These are phyloP conservation scores for Boechera retrofracta DNA, from an alignment of 345 rosid species.

Conservation along the genomic window DNA sequence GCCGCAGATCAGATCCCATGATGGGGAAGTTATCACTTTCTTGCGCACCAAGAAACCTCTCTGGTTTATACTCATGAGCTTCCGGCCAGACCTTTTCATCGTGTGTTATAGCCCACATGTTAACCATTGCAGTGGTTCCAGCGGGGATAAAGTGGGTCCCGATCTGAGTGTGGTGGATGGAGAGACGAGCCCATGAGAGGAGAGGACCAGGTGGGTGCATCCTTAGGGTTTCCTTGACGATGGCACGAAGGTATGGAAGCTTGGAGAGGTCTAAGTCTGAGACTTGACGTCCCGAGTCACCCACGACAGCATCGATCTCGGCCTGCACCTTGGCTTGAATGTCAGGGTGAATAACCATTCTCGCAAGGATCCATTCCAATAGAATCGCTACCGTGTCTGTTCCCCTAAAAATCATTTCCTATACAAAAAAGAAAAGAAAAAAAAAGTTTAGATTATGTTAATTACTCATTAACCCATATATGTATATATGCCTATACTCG, in stretches of 20 bases:
- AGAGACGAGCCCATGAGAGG: slow-evolving; percentile 90
- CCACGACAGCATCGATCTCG: slow-evolving; percentile 55
- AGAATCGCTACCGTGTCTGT: slow-evolving; percentile 84
- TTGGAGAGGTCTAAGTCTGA: slow-evolving; percentile 61
- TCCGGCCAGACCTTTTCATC: slow-evolving; percentile 50
- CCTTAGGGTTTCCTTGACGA: slow-evolving; percentile 79
- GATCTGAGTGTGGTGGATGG: slow-evolving; percentile 67
- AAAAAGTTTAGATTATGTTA: not conserved
- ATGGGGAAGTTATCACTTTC: slow-evolving; percentile 46
- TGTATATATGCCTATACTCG: not conserved
- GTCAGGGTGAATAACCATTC: slow-evolving; percentile 70
- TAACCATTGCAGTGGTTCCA: slow-evolving; percentile 88
- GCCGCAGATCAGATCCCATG: slow-evolving; percentile 68
- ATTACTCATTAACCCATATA: not conserved
- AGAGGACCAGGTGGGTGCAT: slow-evolving; percentile 95
- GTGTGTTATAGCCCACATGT: slow-evolving; percentile 92
- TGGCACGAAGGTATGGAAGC: slow-evolving; percentile 64
- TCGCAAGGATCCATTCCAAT: slow-evolving; percentile 86
- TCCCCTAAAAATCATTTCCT: slow-evolving; percentile 96
- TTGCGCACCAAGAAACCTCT: slow-evolving; percentile 40
- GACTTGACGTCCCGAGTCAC: slow-evolving; percentile 38
- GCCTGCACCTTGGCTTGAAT: slow-evolving; percentile 64
- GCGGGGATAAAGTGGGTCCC: slow-evolving; percentile 63
- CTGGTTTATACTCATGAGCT: slow-evolving; percentile 41
- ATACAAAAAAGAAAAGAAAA: not conserved